Base-by-base conservation (phyloP, 2,329 filamentous ascomycete genomes). In the Chrysosporium queenslandicum region DNA sequence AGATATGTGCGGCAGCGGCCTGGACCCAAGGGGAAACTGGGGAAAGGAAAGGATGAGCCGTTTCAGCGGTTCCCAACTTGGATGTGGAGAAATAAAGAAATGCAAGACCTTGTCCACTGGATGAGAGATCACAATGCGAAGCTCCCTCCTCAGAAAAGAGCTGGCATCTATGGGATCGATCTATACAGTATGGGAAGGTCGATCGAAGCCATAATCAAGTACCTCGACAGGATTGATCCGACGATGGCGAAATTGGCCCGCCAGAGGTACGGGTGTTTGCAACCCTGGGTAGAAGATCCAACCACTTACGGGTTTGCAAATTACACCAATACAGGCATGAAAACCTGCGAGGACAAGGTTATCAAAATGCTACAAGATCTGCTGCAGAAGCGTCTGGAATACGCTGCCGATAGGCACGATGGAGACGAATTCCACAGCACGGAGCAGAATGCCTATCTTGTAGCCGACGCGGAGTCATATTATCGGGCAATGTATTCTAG, bases 1-100 rank as follows among this genome's bases (percentile, higher is more conserved):
- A 68, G 72, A 40, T 77, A 77, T 50, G 73, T 77, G 12, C 70
- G 75, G 5, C 67, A 70, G 46, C 68, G 72, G 12, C 70, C 72
- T 12, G 62, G 70, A 25, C 59, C 63, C 18, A 60, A 69, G 56
- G 61, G 63, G 29, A 55, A 61, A 34, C 56, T 70, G 39, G 60
- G 63, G 61, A 20, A 53, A 49, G 23, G 56, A 56, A 58, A 61
- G 4, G 61, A 69, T 11, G 66, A 69, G 34, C 66, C 70, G 4
- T 78, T 78, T 58, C 65, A 72, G 36, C 67, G 75, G 23, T 78
- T 78, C 45, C 76, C 76, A 12, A 74, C 70, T 2, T 78, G 75
- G 76, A 78, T 78, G 75, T 78, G 76, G 76, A 69, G 76, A 9
- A 78, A 78, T 55, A 61, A 63, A 12, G 76, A 78, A 56, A 70